Conservation (phyloP, 441 rosid species). For the Syzygium malaccense region DNA sequence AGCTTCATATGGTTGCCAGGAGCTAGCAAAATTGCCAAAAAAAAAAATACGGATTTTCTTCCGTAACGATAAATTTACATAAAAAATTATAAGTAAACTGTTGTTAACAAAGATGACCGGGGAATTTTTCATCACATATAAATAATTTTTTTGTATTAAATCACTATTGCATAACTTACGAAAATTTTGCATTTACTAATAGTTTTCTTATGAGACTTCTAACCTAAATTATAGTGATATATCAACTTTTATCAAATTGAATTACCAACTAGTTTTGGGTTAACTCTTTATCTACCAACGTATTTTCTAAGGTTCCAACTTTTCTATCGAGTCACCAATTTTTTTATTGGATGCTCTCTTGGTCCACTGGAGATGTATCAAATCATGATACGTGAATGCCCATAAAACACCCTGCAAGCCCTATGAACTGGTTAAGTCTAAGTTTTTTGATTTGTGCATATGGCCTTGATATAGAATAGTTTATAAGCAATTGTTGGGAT, state of each 20-base stretch:
- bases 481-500: not conserved
- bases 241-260: not conserved
- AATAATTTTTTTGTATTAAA: not conserved
- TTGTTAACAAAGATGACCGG: not conserved
- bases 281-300: not conserved
- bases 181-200: not conserved
- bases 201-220: not conserved
- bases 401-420: not conserved
- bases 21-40: not conserved
- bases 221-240: not conserved
- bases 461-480: accelerated
- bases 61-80: not conserved
- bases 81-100: not conserved
- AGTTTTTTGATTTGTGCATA: not conserved
- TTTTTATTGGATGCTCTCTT: not conserved
- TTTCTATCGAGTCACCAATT: not conserved
- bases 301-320: not conserved
- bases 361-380: not conserved
- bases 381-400: not conserved
- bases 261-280: not conserved
- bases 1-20: not conserved
- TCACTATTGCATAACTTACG: not conserved
- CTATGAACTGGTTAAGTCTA: not conserved
- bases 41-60: not conserved
- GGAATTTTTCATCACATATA: not conserved